These are phyloP conservation scores for Solanum tacnaense DNA, from an alignment of 257 asterid species.

Conservation along the genomic window DNA sequence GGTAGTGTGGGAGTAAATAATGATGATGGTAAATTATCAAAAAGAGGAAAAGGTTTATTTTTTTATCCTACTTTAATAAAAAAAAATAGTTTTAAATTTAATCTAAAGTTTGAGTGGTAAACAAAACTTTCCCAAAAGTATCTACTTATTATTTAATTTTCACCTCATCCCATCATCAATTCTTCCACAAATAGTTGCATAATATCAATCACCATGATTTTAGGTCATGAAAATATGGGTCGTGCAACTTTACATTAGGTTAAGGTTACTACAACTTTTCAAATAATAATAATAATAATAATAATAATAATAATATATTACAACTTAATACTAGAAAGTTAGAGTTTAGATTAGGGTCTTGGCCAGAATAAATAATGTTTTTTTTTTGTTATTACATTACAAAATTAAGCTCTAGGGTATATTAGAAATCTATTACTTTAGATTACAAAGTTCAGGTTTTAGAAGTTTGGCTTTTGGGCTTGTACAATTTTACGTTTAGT, in stretches of 20 bases:
- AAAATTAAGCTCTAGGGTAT: background rate
- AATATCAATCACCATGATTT: background rate
- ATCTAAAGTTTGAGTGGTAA: background rate
- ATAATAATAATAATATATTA: background rate
- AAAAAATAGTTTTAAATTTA: background rate
- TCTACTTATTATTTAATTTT: background rate
- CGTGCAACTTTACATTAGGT: background rate
- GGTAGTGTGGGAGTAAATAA: background rate
- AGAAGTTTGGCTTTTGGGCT: background rate
- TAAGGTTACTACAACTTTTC: background rate
- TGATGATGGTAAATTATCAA: background rate
- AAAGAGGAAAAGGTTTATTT: background rate
- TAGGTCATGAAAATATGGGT: background rate
- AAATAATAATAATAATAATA: no score
- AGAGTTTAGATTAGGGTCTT: background rate
- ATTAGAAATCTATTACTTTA: background rate
- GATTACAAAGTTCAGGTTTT: background rate
- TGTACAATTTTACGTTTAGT: background rate
- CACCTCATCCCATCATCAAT: background rate
- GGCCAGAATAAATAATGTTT: background rate
- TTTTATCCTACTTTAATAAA: background rate
- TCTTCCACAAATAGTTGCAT: background rate
- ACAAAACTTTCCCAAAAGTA: background rate
- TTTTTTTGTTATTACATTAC: background rate
- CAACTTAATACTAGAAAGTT: background rate